A percentile compares a stretch with the other conserved stretches of the same genome.
These are phyloP conservation scores for Sicyos baderoa DNA, from an alignment of 306 rosid species.

Conservation along the genomic window DNA sequence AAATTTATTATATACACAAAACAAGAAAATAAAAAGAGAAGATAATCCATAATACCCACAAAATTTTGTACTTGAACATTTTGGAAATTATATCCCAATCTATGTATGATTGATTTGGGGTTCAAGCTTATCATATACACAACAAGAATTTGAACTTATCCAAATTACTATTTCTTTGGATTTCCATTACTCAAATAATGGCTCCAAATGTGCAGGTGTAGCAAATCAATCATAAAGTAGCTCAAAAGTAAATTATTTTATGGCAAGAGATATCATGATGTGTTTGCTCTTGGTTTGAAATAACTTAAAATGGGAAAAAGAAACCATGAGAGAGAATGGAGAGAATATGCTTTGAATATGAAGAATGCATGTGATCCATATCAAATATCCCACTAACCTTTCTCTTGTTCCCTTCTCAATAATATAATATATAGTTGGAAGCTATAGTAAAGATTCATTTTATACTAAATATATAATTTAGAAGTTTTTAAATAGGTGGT, in stretches of 20 bases:
- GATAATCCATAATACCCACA: not conserved
- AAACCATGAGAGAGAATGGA: not conserved
- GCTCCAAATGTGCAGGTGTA: slow-evolving; percentile 8
- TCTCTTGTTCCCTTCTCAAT: not conserved
- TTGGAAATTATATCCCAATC: not conserved
- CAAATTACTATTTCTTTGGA: not conserved
- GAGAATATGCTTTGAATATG: slow-evolving; percentile 11
- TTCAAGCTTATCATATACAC: not conserved
- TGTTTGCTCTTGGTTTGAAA: not conserved
- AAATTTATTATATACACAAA: too few species aligned
- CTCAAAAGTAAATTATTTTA: not conserved
- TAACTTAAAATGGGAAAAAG: not conserved
- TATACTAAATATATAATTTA: not conserved
- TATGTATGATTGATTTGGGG: not conserved
- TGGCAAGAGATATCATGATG: not conserved
- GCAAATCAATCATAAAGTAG: slow-evolving; percentile 11
- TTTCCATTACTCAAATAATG: not conserved
- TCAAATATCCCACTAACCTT: not conserved
- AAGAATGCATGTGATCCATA: not conserved
- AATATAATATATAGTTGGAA: not conserved
- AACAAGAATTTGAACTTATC: not conserved
- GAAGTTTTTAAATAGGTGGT: not conserved
- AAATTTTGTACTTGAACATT: not conserved
- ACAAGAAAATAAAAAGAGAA: too few species aligned
- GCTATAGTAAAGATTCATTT: slow-evolving; percentile 2